Percentiles rank a stretch among this genome's conserved stretches.
Conservation (phyloP, 164 flowering plant species). For the Magnolia officinalis region DNA sequence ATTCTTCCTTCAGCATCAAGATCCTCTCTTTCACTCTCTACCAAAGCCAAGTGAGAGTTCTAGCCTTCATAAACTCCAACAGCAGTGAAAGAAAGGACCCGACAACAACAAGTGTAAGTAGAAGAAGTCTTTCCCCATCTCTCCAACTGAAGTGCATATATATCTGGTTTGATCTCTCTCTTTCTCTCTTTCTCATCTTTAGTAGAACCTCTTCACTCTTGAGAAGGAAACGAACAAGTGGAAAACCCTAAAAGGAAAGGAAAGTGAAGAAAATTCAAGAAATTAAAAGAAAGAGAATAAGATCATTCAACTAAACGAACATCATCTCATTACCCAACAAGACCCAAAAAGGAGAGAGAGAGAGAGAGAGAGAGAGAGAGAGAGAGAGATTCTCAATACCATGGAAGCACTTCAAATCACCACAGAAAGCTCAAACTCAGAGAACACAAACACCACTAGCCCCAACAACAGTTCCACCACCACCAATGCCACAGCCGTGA, state of each 20-base stretch:
- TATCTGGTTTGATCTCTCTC: neutral
- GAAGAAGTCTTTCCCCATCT: neutral
- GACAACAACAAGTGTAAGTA: neutral
- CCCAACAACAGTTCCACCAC: neutral
- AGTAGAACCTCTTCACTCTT: no score
- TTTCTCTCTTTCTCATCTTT: neutral
- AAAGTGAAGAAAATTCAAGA: neutral
- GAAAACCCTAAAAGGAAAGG: neutral
- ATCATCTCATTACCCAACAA: neutral
- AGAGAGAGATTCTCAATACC: neutral
- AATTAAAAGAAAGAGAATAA: neutral
- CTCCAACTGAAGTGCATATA: neutral
- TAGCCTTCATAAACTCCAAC: neutral
- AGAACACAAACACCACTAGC: neutral
- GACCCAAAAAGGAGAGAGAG: neutral
- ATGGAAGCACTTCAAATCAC: conserved; percentile 4
- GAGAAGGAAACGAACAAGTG: neutral
- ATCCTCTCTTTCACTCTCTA: neutral
- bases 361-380: neutral
- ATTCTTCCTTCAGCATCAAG: neutral
- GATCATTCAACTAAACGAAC: neutral
- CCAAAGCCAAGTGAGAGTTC: no score
- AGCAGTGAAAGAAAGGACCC: neutral
- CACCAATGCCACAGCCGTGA: neutral
- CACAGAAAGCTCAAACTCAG: conserved; percentile 6